Base-by-base conservation (phyloP, 1,284 basidiomycete species). In the Malassezia japonica region DNA sequence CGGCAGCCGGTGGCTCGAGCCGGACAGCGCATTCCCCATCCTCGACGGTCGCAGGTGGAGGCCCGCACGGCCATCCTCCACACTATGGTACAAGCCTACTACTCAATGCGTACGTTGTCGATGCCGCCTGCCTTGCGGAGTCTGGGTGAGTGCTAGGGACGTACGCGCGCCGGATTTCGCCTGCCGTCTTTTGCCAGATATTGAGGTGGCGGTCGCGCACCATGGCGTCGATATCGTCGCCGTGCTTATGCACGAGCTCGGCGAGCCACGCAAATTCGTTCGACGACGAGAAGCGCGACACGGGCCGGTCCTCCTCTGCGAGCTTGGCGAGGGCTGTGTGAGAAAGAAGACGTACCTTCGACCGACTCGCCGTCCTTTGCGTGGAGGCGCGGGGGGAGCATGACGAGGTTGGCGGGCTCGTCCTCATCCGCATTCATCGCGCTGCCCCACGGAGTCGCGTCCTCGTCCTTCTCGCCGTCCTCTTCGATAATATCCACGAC, bases 131-230 rank as follows among this genome's bases (percentile, higher is more conserved):
- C 53, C 36, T 55, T 52, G 27, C 48, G 42, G 36, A 50, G 44
- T 7, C 53, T 53, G 39, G 1, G 38, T 50, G 13, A 39, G 37
- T 34, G 15, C 5, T 6, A 8, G 4, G 27, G 10, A 63, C 59
- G 31, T 44, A 62, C 60, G 67, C 67, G 18, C 77, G 65, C 64
- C 72, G 79, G 67, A 98, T 76, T 75, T 91, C 83, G 15, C 88
- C 91, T 31, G 78, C 79, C 4, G 90, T 96, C 71, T 84, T 82
- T 75, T 96, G 92, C 75, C 83, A 83, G 20, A 81, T 75, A 70
- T 98, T 96, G 56, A 85, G 74, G 73, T 79, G 83, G 58, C 81
- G 76, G 75, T 96, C 91, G 58, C 78, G 78, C 9, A 83, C 81
- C 88, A 94, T 94, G 33, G 75, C 77, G 23, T 81, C 79, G 16